Evolutionary conservation across 2,329 filamentous ascomycete genomes (phyloP), one percentile per base, ranked within the genome.

Genomic region (Fusarium concolor): DNA sequence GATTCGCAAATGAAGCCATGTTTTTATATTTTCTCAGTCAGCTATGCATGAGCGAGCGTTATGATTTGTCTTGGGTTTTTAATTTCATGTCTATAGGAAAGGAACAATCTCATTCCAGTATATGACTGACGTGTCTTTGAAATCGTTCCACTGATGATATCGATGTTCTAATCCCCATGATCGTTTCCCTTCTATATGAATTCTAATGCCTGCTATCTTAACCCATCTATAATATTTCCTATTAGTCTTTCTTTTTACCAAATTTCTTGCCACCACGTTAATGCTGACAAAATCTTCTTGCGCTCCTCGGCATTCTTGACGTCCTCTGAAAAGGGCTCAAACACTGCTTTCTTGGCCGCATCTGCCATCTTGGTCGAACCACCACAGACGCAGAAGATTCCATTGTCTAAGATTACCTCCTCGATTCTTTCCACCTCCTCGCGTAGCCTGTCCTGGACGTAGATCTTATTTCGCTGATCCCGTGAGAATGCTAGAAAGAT

Each of bases 321-420:
- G 1, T 76, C 79, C 10, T 78, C 72, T 4, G 83, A 78, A 65
- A 85, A 81, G 1, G 80, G 82, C 44, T 87, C 84, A 41, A 82
- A 79, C 12, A 89, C 78, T 3, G 86, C 86, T 17, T 74, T 76
- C 53, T 84, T 83, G 41, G 87, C 87, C 3, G 85, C 83, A 44
- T 82, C 79, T 0, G 87, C 86, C 87, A 89, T 89, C 71, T 82
- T 84, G 2, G 85, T 84, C 29, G 85, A 84, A 54, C 85, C 87
- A 10, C 87, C 87, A 52, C 86, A 89, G 6, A 89, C 76, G 54
- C 80, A 81, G 43, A 89, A 82, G 14, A 85, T 81, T 31, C 84
- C 82, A 5, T 78, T 71, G 22, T 75, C 71, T 1, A 73, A 56
- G 31, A 87, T 77, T 18, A 79, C 55, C 5, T 61, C 47, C 12